Evolutionary conservation across 2,329 filamentous ascomycete species (phyloP), one percentile per base, ranked within the genome.

Genomic region (Microdochium bolleyi): DNA sequence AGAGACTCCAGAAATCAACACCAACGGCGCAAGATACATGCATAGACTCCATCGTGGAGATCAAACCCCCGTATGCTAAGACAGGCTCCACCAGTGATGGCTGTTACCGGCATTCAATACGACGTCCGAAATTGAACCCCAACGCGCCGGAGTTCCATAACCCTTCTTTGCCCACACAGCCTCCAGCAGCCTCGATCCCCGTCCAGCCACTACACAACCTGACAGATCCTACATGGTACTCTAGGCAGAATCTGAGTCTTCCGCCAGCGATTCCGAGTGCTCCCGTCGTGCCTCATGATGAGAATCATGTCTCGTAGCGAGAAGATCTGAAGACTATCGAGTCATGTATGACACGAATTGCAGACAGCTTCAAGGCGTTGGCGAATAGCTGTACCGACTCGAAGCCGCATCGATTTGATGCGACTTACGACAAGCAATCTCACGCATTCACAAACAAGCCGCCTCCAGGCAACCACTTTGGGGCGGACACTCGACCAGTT

Each of bases 131-230:
- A 25, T 25, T 65, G 53, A 66, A 66, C 52, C 63, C 63, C 1
- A 37, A 55, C 44, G 63, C 63, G 11, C 24, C 54, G 7, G 62
- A 66, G 37, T 66, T 65, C 49, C 53, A 38, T 22, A 53, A 27
- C 46, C 11, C 51, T n/a, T 19, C 25, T 5, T 14, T 49, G 19
- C 19, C 25, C 2, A 48, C 32, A n/a, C 37, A 54, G 25, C 41
- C 50, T 34, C 32, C 46, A 9, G 49, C 30, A 25, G 41, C 38
- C 46, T 48, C n/a, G 48, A 14, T 51, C 24, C 24, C 24, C 16
- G 21, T 24, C 25, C 21, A 27, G 13, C 13, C n/a, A 48, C 9
- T 19, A 38, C 27, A 24, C 16, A 34, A 21, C 9, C 49, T 27
- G 19, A 3, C 25, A 16, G 25, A 27, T 9, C n/a, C 41, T 14